Percentiles rank a stretch among this genome's conserved stretches.
Evolutionary conservation across 768 basidiomycete genomes (phyloP).

Genomic region (Phaeolepiota aurea): DNA sequence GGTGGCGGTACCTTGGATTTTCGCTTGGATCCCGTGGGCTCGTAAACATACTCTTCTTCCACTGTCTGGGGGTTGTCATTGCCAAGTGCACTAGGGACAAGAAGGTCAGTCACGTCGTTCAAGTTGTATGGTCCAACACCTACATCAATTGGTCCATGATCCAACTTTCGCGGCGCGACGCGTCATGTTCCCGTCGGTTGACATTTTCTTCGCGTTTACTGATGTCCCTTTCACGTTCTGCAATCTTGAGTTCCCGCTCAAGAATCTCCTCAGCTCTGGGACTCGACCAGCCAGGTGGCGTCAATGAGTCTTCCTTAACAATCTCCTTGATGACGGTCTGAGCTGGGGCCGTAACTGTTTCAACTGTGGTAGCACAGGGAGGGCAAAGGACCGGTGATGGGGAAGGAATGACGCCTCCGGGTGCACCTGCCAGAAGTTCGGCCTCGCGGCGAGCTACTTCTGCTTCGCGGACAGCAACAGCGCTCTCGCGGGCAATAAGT

Average conservation of each 20-base stretch:
- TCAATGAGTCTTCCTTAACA: conserved; percentile 71
- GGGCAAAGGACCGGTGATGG: conserved; percentile 50
- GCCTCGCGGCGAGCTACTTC: conserved; percentile 88
- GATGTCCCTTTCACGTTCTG: conserved; percentile 81
- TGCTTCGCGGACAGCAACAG: conserved; percentile 76
- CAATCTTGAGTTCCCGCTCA: conserved; percentile 78
- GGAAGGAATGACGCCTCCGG: conserved; percentile 65
- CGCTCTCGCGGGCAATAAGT: conserved; percentile 70
- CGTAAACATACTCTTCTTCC: conserved; percentile 79
- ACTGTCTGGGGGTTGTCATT: conserved; percentile 57
- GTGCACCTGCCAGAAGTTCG: conserved; percentile 74
- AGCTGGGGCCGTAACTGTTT: conserved; percentile 46
- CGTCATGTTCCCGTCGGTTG: conserved; percentile 81
- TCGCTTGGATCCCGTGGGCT: conserved; percentile 57
- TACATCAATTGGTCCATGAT: conserved; percentile 92
- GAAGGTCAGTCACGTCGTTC: conserved; percentile 1
- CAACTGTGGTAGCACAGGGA: conserved; percentile 45
- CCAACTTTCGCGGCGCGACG: conserved; percentile 80
- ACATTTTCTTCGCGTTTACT: conserved; percentile 79
- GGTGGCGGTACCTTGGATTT: conserved; percentile 89
- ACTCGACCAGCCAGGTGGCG: conserved; percentile 76
- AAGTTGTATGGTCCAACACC: conserved; percentile 14
- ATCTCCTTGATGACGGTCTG: conserved; percentile 87
- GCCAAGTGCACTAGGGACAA: conserved; percentile 46
- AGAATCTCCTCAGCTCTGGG: conserved; percentile 73